Conservation (phyloP, 345 rosid species). For the Salix udensis region DNA sequence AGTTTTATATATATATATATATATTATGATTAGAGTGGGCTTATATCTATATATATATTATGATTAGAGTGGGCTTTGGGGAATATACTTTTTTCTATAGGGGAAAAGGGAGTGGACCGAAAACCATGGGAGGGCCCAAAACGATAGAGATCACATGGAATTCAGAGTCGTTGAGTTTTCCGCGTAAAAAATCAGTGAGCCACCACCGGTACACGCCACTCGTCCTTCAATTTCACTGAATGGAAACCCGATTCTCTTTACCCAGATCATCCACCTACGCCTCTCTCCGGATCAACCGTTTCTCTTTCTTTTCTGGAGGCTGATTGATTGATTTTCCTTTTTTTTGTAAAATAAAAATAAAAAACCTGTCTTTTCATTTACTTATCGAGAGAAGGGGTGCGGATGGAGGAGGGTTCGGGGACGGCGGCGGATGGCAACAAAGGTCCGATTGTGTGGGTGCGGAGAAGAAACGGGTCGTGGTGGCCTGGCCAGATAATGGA, state of each 20-base stretch:
- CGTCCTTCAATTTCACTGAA: slow-evolving; percentile 22
- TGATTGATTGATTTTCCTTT: slow-evolving; percentile 19
- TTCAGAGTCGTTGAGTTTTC: slow-evolving; percentile 8
- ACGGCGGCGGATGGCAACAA: slow-evolving; percentile 31
- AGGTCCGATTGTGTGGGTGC: slow-evolving; percentile 94
- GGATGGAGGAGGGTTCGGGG: slow-evolving; percentile 54
- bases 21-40: too few species aligned
- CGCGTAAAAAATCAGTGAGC: slow-evolving; percentile 10
- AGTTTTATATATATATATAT: too few species aligned
- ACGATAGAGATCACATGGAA: neutral
- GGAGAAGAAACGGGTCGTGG: slow-evolving; percentile 98
- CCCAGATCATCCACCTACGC: slow-evolving; percentile 31
- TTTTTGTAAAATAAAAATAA: slow-evolving; percentile 14
- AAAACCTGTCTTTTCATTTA: neutral
- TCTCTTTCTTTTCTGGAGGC: slow-evolving; percentile 38
- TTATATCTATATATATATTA: too few species aligned
- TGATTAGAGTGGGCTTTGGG: too few species aligned
- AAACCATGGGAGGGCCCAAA: neutral
- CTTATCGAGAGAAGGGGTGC: neutral
- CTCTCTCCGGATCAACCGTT: slow-evolving; percentile 39
- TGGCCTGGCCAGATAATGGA: slow-evolving; percentile 96
- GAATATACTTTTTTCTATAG: too few species aligned
- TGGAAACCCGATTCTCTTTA: slow-evolving; percentile 40
- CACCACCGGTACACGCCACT: neutral
- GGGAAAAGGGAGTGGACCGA: too few species aligned